Base-by-base conservation (phyloP, 345 rosid species). In the Eucalyptus cladocalyx region DNA sequence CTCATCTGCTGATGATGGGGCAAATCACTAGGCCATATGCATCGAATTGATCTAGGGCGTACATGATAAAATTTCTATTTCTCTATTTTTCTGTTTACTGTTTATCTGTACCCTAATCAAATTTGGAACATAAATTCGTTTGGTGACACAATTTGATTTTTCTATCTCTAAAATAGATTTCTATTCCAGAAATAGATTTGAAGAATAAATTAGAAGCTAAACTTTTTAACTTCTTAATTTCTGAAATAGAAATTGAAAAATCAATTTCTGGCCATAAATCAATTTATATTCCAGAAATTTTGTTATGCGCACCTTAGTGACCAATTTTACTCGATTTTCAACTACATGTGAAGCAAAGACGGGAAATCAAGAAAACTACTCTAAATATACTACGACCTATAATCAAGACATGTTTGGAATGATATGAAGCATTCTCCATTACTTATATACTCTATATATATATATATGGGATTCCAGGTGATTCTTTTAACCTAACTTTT, bases 41-140 rank as follows among this genome's bases (percentile, higher is more conserved):
- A 72, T 34, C 1, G 28, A 72, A 37, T 72, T 34, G 43, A 72
- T 72, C 8, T 18, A 49, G 16, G 7, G 3, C 1, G 18, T 2
- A 1, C 1, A 6, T 16, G 1, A 2, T 2, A 50, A 50, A 50
- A 50, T 50, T 50, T 50, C 1, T 9, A 45, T 5, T 47, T 47
- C 2, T 47, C 14, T 11, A 47, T 47, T 47, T 47, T 11, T 47
- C n/a, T n/a, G n/a, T n/a, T n/a, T n/a, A n/a, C 13, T 47, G 0
- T 47, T 47, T 47, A 2, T 45, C 47, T 45, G 8, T 45, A 9
- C 49, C 2, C 4, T 0, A 5, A 47, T 11, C 2, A 47, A 4
- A 11, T 47, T 47, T 47, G 14, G 12, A 47, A 47, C 2, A 11
- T 5, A 47, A 47, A 47, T 47, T 1, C 13, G 49, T 47, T 47